Evolutionary conservation across 352 stramenopile genomes (phyloP), one percentile per base, ranked within the genome.

Genomic region (Globisporangium paroecandrum): DNA sequence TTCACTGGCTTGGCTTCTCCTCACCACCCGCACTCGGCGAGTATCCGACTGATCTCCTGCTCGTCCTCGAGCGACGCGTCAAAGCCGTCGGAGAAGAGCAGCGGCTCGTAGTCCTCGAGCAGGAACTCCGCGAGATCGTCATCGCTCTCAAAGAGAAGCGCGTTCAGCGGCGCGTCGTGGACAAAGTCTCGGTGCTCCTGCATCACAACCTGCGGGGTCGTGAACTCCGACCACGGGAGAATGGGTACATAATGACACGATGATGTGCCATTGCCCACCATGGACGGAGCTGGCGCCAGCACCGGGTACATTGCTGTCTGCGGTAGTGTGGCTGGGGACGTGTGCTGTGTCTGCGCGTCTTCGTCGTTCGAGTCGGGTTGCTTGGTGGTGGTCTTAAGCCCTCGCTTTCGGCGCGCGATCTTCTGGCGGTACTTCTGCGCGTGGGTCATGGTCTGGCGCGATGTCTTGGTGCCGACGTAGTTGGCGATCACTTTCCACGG

Each of bases 381-480:
- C 22, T 71, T 67, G 27, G n/a, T 25, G 9, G 41, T 62, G 18
- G 64, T 70, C 57, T 73, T 69, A 20, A 74, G 59, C 6, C 69
- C 69, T 62, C 69, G 69, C 27, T 68, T 60, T 10, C 69, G 63
- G 0, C 71, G 55, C 18, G 62, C 62, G 34, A 77, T 74, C 59
- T 77, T 77, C 34, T 75, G 60, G 12, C 70, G 69, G 43, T 77
- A 77, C 51, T 77, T 77, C 47, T 77, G 71, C 6, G 65, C 71
- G 47, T 77, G 69, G 6, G 69, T 76, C 70, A 76, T 70, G 18
- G 70, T 74, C 36, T 76, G 70, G 12, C 70, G 70, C 22, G 65
- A 41, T 0, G 72, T 74, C 15, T 69, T 70, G 18, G 72, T 69
- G 15, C 67, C 72, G 12, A 78, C 70, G 25, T 74, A 63, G 51